A percentile compares a stretch with the other conserved stretches of the same genome.
Conservation (phyloP, 805 yeast genomes). For the Lipomyces anomalus region DNA sequence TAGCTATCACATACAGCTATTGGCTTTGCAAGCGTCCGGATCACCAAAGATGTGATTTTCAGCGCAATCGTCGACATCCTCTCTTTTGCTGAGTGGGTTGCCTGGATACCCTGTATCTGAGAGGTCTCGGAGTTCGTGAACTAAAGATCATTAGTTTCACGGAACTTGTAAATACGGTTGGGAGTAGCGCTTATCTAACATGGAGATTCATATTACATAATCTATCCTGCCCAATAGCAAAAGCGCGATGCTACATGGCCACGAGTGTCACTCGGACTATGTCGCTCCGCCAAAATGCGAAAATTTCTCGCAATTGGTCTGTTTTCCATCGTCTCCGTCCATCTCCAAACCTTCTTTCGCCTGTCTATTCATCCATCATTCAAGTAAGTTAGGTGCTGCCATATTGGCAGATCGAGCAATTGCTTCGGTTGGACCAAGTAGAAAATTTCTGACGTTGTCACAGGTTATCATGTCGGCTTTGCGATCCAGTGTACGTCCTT, state of each 20-base stretch:
- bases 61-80: conserved; percentile 71
- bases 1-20: conserved; percentile 45
- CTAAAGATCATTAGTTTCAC: background rate
- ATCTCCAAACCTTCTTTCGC: too few species aligned
- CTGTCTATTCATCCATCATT: too few species aligned
- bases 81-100: too few species aligned
- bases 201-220: conserved; percentile 4
- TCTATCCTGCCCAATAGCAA: background rate
- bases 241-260: background rate
- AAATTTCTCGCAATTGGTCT: background rate
- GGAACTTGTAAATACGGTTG: background rate
- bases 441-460: background rate
- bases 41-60: conserved; percentile 63
- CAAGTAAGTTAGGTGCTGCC: too few species aligned
- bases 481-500: conserved; percentile 27
- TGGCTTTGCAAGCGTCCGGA: conserved; percentile 75
- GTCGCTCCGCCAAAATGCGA: background rate
- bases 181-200: background rate
- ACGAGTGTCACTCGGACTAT: background rate
- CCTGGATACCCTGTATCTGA: conserved; percentile 1
- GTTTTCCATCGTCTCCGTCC: too few species aligned
- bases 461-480: conserved; percentile 27
- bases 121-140: conserved; percentile 4
- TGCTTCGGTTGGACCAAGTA: background rate
- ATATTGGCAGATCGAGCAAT: too few species aligned